A percentile compares a stretch with the other conserved stretches of the same genome.
Evolutionary conservation across 768 basidiomycete genomes (phyloP).

Genomic region (Trametes gibbosa): DNA sequence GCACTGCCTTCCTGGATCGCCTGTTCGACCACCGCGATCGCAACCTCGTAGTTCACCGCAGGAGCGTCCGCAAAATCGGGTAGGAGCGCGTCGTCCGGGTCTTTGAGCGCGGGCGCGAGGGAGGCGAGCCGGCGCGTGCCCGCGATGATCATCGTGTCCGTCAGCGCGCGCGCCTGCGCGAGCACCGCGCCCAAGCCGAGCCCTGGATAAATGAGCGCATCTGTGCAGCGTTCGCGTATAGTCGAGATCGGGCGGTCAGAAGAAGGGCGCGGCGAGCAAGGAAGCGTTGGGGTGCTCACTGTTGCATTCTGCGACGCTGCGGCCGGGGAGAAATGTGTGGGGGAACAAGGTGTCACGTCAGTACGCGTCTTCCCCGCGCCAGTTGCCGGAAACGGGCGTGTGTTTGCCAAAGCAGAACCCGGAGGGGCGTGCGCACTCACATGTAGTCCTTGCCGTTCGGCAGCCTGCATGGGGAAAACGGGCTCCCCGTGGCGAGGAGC

Average conservation of each 20-base stretch:
- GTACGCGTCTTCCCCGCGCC: background rate
- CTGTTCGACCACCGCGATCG: constrained; percentile 76
- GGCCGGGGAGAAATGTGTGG: constrained; percentile 28
- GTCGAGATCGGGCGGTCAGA: background rate
- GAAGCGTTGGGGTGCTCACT: constrained; percentile 35
- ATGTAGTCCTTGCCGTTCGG: constrained; percentile 62
- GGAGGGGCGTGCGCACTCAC: constrained; percentile 37
- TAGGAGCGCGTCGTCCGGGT: constrained; percentile 70
- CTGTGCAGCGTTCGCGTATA: constrained; percentile 30
- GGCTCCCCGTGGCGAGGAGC: constrained; percentile 80
- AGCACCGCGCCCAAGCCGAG: constrained; percentile 80
- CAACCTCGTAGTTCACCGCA: constrained; percentile 72
- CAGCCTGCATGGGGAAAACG: constrained; percentile 72
- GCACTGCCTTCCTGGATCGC: constrained; percentile 72
- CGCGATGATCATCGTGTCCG: constrained; percentile 84
- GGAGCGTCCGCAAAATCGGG: constrained; percentile 78
- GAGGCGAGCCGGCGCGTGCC: constrained; percentile 74
- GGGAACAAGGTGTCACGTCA: background rate
- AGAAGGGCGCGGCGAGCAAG: background rate
- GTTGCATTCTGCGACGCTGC: constrained; percentile 72
- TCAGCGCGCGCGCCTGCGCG: constrained; percentile 56
- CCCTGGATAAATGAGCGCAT: constrained; percentile 82
- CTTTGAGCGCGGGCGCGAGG: constrained; percentile 69
- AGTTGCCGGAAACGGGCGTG: background rate
- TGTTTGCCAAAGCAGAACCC: background rate